Evolutionary conservation across 148 eudicot genomes (phyloP).

Genomic region (Mesembryanthemum crystallinum): DNA sequence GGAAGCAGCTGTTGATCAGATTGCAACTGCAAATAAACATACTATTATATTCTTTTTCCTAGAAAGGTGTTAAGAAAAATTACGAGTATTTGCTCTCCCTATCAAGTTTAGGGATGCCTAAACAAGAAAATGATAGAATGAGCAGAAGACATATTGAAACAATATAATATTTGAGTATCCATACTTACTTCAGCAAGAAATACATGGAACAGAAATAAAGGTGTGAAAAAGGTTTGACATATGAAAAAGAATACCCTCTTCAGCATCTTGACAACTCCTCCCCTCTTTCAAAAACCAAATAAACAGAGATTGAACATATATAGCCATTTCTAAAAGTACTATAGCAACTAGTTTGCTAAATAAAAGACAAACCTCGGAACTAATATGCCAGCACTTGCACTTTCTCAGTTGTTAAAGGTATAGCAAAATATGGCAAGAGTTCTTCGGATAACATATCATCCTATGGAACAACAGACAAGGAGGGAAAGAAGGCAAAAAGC

Average conservation of each 20-base stretch:
- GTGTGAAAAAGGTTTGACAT: conserved; percentile 64
- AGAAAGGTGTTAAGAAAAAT: no score
- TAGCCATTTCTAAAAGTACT: no score
- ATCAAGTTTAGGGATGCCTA: neutral
- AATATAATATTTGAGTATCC: neutral
- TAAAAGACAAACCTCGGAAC: neutral
- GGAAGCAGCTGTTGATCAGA: conserved; percentile 95
- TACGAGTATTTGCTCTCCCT: neutral
- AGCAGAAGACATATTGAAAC: conserved; percentile 4
- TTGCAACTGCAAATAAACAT: conserved; percentile 54
- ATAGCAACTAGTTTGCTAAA: neutral
- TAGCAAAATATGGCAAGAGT: conserved; percentile 59
- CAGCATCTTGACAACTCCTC: conserved; percentile 34
- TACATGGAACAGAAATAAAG: conserved; percentile 65
- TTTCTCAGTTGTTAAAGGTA: conserved; percentile 38
- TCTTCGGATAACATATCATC: conserved; percentile 84
- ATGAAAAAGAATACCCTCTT: conserved; percentile 41
- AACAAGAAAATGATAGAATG: no score
- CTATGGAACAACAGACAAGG: conserved; percentile 33
- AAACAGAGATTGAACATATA: conserved; percentile 23
- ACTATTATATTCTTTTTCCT: neutral
- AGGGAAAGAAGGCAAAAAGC: conserved; percentile 18
- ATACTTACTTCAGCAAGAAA: conserved; percentile 76
- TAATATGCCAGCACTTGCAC: conserved; percentile 38
- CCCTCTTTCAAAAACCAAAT: conserved; percentile 37